Evolutionary conservation across 371 early-diverging fungal genomes (phyloP).

Genomic region (Apophysomyces ossiformis): DNA sequence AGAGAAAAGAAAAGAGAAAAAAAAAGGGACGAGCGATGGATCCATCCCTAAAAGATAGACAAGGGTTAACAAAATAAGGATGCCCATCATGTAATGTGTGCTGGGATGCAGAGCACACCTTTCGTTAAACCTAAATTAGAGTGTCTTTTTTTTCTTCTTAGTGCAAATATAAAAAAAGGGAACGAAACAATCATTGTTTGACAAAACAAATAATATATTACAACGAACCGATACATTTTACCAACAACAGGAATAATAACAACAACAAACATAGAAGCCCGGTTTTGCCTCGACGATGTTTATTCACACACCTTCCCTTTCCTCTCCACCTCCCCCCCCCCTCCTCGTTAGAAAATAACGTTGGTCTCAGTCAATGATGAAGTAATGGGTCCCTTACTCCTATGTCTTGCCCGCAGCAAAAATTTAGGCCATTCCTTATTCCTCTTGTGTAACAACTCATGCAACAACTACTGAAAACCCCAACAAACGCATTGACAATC

Average conservation of each 20-base stretch:
- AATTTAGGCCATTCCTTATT: neutral
- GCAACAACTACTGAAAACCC: neutral
- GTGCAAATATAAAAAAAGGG: too few relatives aligned
- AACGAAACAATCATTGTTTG: too few relatives aligned
- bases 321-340: too few relatives aligned
- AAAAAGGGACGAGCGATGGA: neutral
- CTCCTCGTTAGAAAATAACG: neutral
- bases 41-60: constrained; percentile 8
- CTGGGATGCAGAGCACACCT: constrained; percentile 9
- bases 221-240: too few relatives aligned
- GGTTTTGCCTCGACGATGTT: neutral
- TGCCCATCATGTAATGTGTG: constrained; percentile 3
- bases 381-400: constrained; percentile 4
- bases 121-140: constrained; percentile 3
- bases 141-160: too few relatives aligned
- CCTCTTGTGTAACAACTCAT: constrained; percentile 1
- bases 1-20: neutral
- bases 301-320: neutral
- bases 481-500: constrained; percentile 4
- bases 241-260: too few relatives aligned
- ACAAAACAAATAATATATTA: too few relatives aligned
- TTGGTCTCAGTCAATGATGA: neutral
- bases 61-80: constrained; percentile 7
- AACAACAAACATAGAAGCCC: too few relatives aligned
- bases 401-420: constrained; percentile 7